Base-by-base conservation (phyloP, 306 rosid genomes). In the Luffa aegyptiaca region DNA sequence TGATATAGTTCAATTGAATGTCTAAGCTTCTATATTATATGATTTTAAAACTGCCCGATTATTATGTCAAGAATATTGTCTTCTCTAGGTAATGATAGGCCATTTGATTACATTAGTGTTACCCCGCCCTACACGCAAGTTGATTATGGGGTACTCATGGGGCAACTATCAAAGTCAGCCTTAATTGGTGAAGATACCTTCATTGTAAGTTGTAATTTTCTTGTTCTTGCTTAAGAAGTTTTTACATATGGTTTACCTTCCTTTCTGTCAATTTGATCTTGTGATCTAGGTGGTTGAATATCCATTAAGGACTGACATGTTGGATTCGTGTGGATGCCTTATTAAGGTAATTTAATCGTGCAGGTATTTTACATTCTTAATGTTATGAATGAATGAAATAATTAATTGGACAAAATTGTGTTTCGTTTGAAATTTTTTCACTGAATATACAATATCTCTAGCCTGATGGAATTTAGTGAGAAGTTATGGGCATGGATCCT, bases 41-140 rank as follows among this genome's bases (percentile, higher is more conserved):
- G 10, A 11, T 31, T 74, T 74, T 5, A 71, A 73, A 31, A 14
- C 45, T 35, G 33, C 61, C 46, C 42, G 31, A 49, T 48, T 51
- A 48, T 73, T 48, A 35, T 46, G 21, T 13, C 77, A 72, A 74
- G 44, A 33, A 51, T 51, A 74, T 74, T 51, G 58, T 74, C 41
- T 33, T 72, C 77, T 87, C 83, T 88, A 93, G 97, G 94, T 81
- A 86, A 85, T 68, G 80, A 31, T 45, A 86, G 88, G 21, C 86
- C 92, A 56, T 95, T 95, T 86, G 98, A 93, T 85, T 95, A 93
- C 88, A 87, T 93, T 41, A 95, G 97, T 81, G 97, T 95, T 62
- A 95, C 99, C 55, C 99, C 97, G 77, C 99, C 99, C 14, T 95
- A 91, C 64, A 84, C 86, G 57, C 88, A 88, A 90, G 99, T 95